phyloP scores from a whole-genome alignment of 768 basidiomycete species.

The Tylopilus rubrobrunneus region DNA sequence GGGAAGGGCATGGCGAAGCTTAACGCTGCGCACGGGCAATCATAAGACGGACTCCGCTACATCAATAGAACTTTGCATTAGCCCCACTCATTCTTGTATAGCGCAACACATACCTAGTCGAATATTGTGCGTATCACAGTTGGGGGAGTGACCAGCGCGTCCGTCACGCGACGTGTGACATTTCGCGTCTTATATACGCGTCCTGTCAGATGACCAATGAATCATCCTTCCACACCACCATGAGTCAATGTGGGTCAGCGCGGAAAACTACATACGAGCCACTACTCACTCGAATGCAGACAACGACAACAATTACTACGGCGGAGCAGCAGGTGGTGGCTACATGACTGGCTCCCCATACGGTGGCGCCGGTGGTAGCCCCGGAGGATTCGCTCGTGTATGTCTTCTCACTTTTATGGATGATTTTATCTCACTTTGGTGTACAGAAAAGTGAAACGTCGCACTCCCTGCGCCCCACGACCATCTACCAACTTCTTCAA shows the following conservation, averaged over 20 bases:
- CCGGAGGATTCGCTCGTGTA: slow-evolving; percentile 49
- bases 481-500: slow-evolving; percentile 67
- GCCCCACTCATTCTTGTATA: slow-evolving; percentile 28
- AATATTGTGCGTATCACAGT: neutral
- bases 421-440: neutral
- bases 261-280: neutral
- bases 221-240: slow-evolving; percentile 16
- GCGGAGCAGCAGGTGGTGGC: slow-evolving; percentile 47
- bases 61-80: slow-evolving; percentile 4
- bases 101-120: slow-evolving; percentile 2
- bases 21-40: slow-evolving; percentile 36
- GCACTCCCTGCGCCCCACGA: slow-evolving; percentile 67
- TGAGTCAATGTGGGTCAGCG: slow-evolving; percentile 42
- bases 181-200: slow-evolving; percentile 26
- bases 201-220: slow-evolving; percentile 10
- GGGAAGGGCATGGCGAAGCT: slow-evolving; percentile 66
- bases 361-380: slow-evolving; percentile 52
- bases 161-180: slow-evolving; percentile 16
- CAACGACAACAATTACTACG: slow-evolving; percentile 40
- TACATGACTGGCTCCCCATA: slow-evolving; percentile 61
- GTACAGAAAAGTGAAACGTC: slow-evolving; percentile 35
- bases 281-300: slow-evolving; percentile 15
- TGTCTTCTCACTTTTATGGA: slow-evolving; percentile 6
- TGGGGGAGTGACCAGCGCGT: too few relatives aligned
- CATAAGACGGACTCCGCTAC: slow-evolving; percentile 6